Conservation (phyloP, 176 grass and related monocot genomes). For the Tillandsia fasciculata region DNA sequence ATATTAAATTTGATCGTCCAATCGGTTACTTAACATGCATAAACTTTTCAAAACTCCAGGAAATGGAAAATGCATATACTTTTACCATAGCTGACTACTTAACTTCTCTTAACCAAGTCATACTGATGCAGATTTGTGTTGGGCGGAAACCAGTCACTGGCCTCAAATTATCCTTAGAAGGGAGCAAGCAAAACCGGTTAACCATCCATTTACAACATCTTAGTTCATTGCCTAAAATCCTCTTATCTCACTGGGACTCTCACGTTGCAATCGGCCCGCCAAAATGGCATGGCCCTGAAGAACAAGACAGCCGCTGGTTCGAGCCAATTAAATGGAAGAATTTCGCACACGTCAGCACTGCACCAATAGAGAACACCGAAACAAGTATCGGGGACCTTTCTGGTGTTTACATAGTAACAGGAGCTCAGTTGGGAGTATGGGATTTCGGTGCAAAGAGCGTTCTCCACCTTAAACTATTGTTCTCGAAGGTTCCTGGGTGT, state of each 20-base stretch:
- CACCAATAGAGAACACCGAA: constrained; percentile 78
- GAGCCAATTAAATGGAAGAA: constrained; percentile 97
- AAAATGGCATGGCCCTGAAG: constrained; percentile 96
- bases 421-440: constrained; percentile 94
- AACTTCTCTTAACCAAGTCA: not conserved
- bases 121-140: constrained; percentile 69
- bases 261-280: constrained; percentile 85
- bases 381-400: constrained; percentile 83
- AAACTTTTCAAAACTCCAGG: too few species aligned
- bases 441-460: constrained; percentile 89
- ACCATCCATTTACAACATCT: constrained; percentile 91
- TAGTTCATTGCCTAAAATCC: constrained; percentile 79
- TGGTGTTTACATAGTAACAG: constrained; percentile 89
- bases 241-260: constrained; percentile 84
- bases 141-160: constrained; percentile 87
- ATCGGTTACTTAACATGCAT: too few species aligned
- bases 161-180: constrained; percentile 70
- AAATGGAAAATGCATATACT: too few species aligned
- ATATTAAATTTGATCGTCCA: too few species aligned
- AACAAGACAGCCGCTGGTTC: constrained; percentile 99
- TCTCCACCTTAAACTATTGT: constrained; percentile 82
- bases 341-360: constrained; percentile 93
- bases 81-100: too few species aligned
- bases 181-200: constrained; percentile 77
- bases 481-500: constrained; percentile 91